Conservation (phyloP, 768 basidiomycete genomes). For the Boletus subcaerulescens region DNA sequence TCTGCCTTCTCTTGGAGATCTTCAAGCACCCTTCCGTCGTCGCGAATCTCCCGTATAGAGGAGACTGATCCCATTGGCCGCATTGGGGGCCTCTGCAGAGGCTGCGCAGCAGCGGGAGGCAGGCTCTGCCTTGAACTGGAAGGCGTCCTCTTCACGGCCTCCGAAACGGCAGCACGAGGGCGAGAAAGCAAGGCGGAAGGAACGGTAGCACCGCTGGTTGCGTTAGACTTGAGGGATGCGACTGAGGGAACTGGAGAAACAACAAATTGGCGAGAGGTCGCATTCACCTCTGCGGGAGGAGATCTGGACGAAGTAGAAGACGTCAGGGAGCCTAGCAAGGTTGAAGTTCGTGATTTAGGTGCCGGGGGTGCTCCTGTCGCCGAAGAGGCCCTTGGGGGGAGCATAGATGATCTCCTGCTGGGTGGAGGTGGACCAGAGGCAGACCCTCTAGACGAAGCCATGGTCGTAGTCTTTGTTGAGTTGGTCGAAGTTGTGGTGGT, state of each 20-base stretch:
- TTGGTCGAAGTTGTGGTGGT: conserved; percentile 27
- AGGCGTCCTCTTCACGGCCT: conserved; percentile 53
- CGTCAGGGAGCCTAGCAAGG: conserved; percentile 27
- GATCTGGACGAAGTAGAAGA: conserved; percentile 22
- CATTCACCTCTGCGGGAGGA: conserved; percentile 20
- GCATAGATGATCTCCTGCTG: conserved; percentile 31
- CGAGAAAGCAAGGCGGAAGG: conserved; percentile 35
- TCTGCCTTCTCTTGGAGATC: conserved; percentile 61
- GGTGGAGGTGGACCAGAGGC: conserved; percentile 32
- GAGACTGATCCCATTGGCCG: conserved; percentile 60
- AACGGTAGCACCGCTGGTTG: conserved; percentile 25
- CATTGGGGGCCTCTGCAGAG: conserved; percentile 40
- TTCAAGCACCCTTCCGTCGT: conserved; percentile 53
- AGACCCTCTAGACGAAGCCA: conserved; percentile 32
- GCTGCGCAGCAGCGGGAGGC: conserved; percentile 20
- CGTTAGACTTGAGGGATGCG: conserved; percentile 44
- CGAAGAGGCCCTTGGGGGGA: conserved; percentile 35
- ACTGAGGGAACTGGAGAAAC: conserved; percentile 55
- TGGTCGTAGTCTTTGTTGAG: conserved; percentile 32
- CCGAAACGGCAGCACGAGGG: conserved; percentile 68
- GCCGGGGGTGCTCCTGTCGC: conserved; percentile 37
- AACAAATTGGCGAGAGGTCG: conserved; percentile 45
- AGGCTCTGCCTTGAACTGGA: conserved; percentile 43
- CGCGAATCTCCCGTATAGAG: conserved; percentile 70
- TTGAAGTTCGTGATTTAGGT: conserved; percentile 38